Conservation (phyloP, 441 rosid species). For the Pelargonium fulgidum region DNA sequence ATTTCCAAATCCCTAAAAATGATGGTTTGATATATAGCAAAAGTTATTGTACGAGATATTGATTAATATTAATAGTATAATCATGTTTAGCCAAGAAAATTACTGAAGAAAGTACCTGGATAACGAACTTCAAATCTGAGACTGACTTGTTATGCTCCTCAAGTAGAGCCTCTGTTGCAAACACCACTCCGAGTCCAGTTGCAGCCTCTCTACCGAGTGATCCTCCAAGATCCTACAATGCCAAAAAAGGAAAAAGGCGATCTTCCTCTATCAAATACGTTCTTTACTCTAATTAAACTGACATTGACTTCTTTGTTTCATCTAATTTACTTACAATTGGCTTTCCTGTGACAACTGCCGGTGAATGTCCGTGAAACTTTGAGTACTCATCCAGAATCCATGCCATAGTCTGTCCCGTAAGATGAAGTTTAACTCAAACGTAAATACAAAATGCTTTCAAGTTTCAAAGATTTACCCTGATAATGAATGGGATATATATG, state of each 20-base stretch:
- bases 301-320: not conserved
- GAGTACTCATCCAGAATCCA: conserved; percentile 98
- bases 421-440: not conserved
- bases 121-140: conserved; percentile 61
- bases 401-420: conserved; percentile 67
- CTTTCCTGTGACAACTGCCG: conserved; percentile 93
- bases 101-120: conserved; percentile 52
- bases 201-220: conserved; percentile 98
- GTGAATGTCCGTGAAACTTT: conserved; percentile 93
- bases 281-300: no score
- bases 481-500: not conserved
- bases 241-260: conserved; percentile 15
- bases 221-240: conserved; percentile 87
- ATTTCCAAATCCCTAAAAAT: conserved; percentile 78
- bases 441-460: not conserved
- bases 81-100: not conserved
- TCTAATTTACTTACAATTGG: conserved; percentile 54
- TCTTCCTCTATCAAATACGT: not conserved
- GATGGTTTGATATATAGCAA: not conserved
- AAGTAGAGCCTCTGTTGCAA: conserved; percentile 84
- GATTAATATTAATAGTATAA: not conserved
- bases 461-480: not conserved
- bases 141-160: conserved; percentile 76
- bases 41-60: not conserved
- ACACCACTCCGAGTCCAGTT: conserved; percentile 87